Evolutionary conservation across 495 filamentous ascomycete genomes (phyloP).

Genomic region (Xylaria palmicola): DNA sequence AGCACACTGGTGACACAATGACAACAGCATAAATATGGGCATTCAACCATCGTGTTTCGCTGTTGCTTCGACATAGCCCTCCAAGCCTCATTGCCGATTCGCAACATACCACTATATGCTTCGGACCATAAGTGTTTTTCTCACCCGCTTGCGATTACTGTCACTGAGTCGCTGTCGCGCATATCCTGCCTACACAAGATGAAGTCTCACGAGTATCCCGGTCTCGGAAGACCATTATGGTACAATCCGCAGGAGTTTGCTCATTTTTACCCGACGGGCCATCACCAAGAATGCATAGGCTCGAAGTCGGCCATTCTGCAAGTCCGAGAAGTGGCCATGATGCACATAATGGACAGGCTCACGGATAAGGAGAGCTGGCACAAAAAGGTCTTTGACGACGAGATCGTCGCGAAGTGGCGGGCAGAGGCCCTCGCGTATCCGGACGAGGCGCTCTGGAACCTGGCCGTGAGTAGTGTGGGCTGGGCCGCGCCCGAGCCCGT

Average conservation of each 20-base stretch:
- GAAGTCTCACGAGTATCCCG: constrained; percentile 9
- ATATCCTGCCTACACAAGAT: too few relatives aligned
- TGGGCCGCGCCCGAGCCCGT: neutral
- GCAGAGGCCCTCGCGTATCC: constrained; percentile 31
- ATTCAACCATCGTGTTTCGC: too few relatives aligned
- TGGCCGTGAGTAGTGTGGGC: constrained; percentile 10
- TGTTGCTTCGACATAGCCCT: too few relatives aligned
- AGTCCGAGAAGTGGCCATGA: constrained; percentile 41
- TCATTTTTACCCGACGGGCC: constrained; percentile 5
- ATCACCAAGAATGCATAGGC: neutral
- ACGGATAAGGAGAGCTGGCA: constrained; percentile 53
- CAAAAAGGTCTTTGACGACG: constrained; percentile 54
- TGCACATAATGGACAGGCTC: constrained; percentile 37
- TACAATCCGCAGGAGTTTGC: neutral
- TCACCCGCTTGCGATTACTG: too few relatives aligned
- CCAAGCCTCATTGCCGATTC: too few relatives aligned
- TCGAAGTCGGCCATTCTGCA: constrained; percentile 12
- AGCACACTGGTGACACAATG: too few relatives aligned
- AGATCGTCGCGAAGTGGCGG: constrained; percentile 39
- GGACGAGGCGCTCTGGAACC: constrained; percentile 27
- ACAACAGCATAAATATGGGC: too few relatives aligned
- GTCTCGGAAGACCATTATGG: constrained; percentile 2
- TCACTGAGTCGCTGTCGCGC: too few relatives aligned
- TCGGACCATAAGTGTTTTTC: too few relatives aligned
- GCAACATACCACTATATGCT: too few relatives aligned